Evolutionary conservation across 2,329 filamentous ascomycete genomes (phyloP).

Genomic region (Emydomyces testavorans): DNA sequence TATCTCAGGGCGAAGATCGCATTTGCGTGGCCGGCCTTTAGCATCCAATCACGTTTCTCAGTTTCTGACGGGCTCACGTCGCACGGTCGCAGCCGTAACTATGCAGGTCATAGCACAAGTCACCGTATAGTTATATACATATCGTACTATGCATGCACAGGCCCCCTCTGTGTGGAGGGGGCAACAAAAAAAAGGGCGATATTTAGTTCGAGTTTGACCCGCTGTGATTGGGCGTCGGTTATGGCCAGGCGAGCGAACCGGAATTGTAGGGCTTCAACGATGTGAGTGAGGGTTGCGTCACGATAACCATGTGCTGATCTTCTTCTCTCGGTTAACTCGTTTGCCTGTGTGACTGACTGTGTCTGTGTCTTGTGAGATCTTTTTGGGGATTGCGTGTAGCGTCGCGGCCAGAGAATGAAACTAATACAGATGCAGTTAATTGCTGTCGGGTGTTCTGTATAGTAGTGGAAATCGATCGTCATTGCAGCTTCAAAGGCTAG

Average conservation of each 20-base stretch:
- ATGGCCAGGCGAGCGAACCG: slow-evolving; percentile 8
- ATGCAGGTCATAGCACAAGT: slow-evolving; percentile 4
- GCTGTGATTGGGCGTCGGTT: slow-evolving; percentile 9
- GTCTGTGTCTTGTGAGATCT: no score
- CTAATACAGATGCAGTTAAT: no score
- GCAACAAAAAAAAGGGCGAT: no score
- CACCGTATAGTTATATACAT: no score
- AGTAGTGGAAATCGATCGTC: background rate
- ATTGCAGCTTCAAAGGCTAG: no score
- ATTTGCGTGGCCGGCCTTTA: background rate
- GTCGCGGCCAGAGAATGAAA: background rate
- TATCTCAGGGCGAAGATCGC: slow-evolving; percentile 5
- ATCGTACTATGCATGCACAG: slow-evolving; percentile 9
- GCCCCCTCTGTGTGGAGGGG: no score
- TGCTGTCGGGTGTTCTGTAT: no score
- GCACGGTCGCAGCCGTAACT: no score
- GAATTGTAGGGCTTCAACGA: slow-evolving; percentile 10
- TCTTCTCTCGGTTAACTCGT: background rate
- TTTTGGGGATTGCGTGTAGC: background rate
- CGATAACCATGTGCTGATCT: slow-evolving; percentile 12
- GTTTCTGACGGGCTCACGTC: slow-evolving; percentile 3
- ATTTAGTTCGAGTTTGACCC: no score
- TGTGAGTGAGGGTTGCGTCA: slow-evolving; percentile 2
- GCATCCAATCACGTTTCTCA: background rate
- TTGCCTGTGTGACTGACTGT: no score